Conservation (phyloP, 176 grass and related monocot genomes). For the Lolium multiflorum region DNA sequence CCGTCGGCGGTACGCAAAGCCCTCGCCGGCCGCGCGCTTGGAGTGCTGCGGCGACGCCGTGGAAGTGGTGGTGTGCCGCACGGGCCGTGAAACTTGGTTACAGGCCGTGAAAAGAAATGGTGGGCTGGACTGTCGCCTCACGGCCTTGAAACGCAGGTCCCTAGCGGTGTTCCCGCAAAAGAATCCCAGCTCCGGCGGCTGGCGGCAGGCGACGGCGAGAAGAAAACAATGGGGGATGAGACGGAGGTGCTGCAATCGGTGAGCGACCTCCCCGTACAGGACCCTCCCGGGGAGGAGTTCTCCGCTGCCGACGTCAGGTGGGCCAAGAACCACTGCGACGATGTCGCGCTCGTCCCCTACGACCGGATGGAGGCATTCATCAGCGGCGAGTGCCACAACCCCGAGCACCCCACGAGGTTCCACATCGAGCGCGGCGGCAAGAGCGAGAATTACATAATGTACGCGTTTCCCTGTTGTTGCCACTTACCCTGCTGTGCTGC, state of each 20-base stretch:
- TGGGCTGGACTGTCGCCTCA: background rate
- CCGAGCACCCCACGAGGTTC: slow-evolving; percentile 82
- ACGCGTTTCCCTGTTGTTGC: background rate
- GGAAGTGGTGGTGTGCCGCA: background rate
- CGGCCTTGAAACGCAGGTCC: background rate
- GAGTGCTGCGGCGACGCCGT: background rate
- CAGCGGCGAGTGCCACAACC: slow-evolving; percentile 66
- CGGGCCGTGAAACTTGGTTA: background rate
- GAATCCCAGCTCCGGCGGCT: background rate
- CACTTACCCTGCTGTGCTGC: background rate
- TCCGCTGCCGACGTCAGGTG: slow-evolving; percentile 73
- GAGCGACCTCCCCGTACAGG: slow-evolving; percentile 71
- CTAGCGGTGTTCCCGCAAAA: slow-evolving; percentile 13
- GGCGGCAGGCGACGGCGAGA: slow-evolving; percentile 13
- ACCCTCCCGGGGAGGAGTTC: slow-evolving; percentile 81
- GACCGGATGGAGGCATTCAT: slow-evolving; percentile 78
- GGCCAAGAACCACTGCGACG: slow-evolving; percentile 74
- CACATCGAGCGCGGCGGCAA: slow-evolving; percentile 80
- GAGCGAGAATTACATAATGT: slow-evolving; percentile 84
- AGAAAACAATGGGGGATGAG: background rate
- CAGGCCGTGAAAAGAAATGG: background rate
- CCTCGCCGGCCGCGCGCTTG: background rate
- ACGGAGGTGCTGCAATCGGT: slow-evolving; percentile 56
- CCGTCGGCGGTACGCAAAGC: background rate
- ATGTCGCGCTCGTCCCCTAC: slow-evolving; percentile 78